phyloP scores from a whole-genome alignment of 2,329 filamentous ascomycete genomes.

The Fusarium pilosicola region DNA sequence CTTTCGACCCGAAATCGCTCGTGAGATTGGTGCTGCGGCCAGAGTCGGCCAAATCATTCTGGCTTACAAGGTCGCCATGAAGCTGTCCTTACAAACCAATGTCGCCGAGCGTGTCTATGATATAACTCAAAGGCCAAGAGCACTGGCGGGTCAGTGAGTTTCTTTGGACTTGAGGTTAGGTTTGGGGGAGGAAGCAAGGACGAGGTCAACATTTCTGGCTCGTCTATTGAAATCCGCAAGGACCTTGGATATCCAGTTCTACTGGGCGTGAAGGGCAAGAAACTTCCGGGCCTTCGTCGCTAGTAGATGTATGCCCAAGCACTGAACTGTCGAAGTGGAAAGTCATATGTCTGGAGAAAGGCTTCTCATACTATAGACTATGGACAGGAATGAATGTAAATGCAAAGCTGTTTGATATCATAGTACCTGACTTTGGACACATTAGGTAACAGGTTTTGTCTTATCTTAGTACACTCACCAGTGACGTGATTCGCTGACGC shows the following conservation, averaged over 20 bases:
- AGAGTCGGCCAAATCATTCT: background rate
- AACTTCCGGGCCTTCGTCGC: background rate
- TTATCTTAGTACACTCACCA: too few relatives aligned
- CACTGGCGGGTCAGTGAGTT: background rate
- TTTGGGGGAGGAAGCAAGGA: background rate
- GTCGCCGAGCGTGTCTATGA: background rate
- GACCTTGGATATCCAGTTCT: background rate
- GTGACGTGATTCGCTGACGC: background rate
- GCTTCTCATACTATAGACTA: background rate
- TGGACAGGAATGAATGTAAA: fast-evolving
- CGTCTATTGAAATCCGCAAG: background rate
- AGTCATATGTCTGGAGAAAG: fast-evolving
- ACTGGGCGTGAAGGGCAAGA: background rate
- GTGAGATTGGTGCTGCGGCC: fast-evolving
- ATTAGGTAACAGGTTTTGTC: background rate
- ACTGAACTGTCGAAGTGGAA: background rate
- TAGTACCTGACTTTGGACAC: too few relatives aligned
- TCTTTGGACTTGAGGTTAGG: background rate
- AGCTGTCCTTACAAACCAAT: fast-evolving
- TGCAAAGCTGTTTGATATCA: background rate
- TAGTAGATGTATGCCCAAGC: background rate
- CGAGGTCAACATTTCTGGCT: background rate
- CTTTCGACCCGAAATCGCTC: fast-evolving
- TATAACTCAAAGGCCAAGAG: background rate
- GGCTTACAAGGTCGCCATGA: background rate